These are phyloP conservation scores for Paraphaeosphaeria sporulosa DNA, from an alignment of 2,329 filamentous ascomycete species.

Conservation along the genomic window DNA sequence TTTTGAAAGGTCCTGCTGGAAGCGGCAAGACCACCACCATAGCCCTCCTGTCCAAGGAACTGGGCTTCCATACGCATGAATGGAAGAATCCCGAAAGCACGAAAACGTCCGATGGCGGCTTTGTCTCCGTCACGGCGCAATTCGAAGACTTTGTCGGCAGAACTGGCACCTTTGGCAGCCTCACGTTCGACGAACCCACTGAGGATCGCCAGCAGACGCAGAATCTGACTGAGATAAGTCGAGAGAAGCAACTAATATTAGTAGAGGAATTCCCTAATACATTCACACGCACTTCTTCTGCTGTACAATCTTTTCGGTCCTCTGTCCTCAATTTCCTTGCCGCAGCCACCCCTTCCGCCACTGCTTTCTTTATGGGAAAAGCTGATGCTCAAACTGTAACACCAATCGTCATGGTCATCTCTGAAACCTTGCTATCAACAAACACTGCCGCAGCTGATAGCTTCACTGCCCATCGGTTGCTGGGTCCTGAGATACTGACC, in stretches of 20 bases:
- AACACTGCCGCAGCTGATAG: conserved; percentile 86
- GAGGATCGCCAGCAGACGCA: conserved; percentile 21
- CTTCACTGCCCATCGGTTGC: conserved; percentile 87
- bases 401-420: conserved; percentile 88
- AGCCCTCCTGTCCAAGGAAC: conserved; percentile 75
- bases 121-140: conserved; percentile 75
- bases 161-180: conserved; percentile 78
- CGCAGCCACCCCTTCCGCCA: conserved; percentile 66
- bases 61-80: conserved; percentile 80
- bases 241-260: conserved; percentile 53
- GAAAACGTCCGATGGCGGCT: conserved; percentile 64
- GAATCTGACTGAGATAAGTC: conserved; percentile 23
- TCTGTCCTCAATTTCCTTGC: conserved; percentile 79
- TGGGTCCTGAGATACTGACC: conserved; percentile 84
- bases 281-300: conserved; percentile 54
- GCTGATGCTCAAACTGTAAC: conserved; percentile 32
- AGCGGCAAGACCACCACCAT: conserved; percentile 93
- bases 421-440: conserved; percentile 86
- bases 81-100: conserved; percentile 85
- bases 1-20: conserved; percentile 90
- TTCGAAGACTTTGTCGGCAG: conserved; percentile 93
- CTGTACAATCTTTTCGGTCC: conserved; percentile 67
- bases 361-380: conserved; percentile 49
- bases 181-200: conserved; percentile 58
- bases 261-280: conserved; percentile 62